phyloP scores from a whole-genome alignment of 2,329 filamentous ascomycete genomes.

The Penicillium paneum region DNA sequence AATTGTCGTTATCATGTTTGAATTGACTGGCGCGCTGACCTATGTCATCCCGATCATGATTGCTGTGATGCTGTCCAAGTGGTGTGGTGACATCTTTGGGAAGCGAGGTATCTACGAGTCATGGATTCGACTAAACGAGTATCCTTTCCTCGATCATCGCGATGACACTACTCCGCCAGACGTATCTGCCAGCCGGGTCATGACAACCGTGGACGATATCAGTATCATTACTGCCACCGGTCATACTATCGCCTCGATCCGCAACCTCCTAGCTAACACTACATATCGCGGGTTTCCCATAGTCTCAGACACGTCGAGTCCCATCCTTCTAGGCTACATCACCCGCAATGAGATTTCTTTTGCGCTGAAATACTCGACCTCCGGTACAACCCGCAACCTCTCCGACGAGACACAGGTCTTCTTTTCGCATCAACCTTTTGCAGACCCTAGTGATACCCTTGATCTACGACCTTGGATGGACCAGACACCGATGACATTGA shows the following conservation, averaged over 20 bases:
- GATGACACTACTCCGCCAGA: conserved; percentile 77
- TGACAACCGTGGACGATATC: conserved; percentile 89
- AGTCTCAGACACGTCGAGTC: conserved; percentile 71
- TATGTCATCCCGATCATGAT: conserved; percentile 99
- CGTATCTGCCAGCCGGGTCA: conserved; percentile 79
- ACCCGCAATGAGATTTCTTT: conserved; percentile 84
- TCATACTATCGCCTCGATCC: conserved; percentile 77
- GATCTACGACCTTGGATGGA: conserved; percentile 98
- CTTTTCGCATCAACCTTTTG: conserved; percentile 79
- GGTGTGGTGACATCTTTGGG: conserved; percentile 94
- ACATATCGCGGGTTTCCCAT: conserved; percentile 90
- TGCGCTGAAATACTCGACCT: conserved; percentile 65
- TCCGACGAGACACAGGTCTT: conserved; percentile 72
- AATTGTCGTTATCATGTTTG: conserved; percentile 99
- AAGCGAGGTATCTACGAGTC: conserved; percentile 93
- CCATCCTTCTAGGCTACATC: conserved; percentile 86
- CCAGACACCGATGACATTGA: conserved; percentile 90
- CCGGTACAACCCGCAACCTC: conserved; percentile 48
- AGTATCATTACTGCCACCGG: conserved; percentile 82
- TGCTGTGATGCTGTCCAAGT: conserved; percentile 96
- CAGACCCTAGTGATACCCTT: conserved; percentile 71
- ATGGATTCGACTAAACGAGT: conserved; percentile 95
- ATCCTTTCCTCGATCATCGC: conserved; percentile 90
- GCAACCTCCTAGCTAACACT: conserved; percentile 67
- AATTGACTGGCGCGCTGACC: conserved; percentile 90